phyloP scores from a whole-genome alignment of 331 rosid genomes.

The Cydonia oblonga region DNA sequence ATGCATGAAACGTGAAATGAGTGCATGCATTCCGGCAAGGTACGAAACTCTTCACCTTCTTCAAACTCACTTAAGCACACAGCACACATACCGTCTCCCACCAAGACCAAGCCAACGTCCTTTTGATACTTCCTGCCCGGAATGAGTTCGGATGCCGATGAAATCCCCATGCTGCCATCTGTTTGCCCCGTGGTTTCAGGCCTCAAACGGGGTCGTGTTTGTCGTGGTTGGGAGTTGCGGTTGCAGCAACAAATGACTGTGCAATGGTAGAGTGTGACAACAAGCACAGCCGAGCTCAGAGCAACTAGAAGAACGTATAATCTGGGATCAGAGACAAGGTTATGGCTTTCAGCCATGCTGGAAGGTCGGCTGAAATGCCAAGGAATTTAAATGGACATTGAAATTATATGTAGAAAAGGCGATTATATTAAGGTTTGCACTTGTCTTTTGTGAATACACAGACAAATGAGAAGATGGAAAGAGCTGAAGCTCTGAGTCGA shows the following conservation, averaged over 20 bases:
- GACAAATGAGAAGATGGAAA: neutral
- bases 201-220: neutral
- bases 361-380: neutral
- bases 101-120: neutral
- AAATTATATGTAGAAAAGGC: neutral
- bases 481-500: neutral
- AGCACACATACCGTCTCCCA: conserved; percentile 24
- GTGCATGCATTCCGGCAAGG: conserved; percentile 44
- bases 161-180: neutral
- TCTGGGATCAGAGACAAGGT: neutral
- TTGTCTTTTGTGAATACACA: neutral
- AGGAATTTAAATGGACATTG: neutral
- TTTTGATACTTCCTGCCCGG: conserved; percentile 28
- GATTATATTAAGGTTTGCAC: neutral
- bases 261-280: conserved; percentile 19
- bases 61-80: conserved; percentile 50
- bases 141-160: conserved; percentile 6
- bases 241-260: conserved; percentile 10
- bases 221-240: neutral
- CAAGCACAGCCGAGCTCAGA: conserved; percentile 11
- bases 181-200: neutral
- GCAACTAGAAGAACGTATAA: conserved; percentile 2
- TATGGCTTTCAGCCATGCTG: neutral
- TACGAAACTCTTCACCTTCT: conserved; percentile 43
- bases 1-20: conserved; percentile 45